Base-by-base conservation (phyloP, 352 stramenopile species). In the Thalassiosira livingstoniorum region DNA sequence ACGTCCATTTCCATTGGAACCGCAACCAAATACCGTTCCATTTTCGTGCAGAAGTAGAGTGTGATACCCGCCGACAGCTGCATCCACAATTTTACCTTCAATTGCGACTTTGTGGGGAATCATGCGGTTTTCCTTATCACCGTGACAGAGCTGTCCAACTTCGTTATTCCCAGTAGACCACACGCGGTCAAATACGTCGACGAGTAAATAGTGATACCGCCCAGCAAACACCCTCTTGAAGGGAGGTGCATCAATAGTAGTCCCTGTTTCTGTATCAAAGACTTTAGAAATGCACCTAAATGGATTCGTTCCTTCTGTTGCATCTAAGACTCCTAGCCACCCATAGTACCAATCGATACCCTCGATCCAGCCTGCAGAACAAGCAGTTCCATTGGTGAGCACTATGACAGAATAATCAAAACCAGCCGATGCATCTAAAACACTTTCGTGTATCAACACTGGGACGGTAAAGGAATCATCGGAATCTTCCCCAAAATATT, bases 271-370 rank as follows among this genome's bases (percentile, higher is more conserved):
- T 58, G 39, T 39, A 78, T 72, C 63, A 47, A 70, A 83, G 27
- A 80, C 70, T 29, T 43, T 75, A 34, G 68, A 66, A 27, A 87
- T 87, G 29, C 54, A 32, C 42, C 65, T 34, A 31, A 83, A 87
- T 43, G 54, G 29, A 77, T 83, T 83, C 42, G 55, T 55, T 63
- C 75, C 80, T 35, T 55, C 39, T 7, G 25, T 51, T 34, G 83
- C 34, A 32, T 83, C 69, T 37, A 45, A 21, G 31, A 43, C 70
- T 5, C 80, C 80, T 3, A 87, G 43, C 32, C 83, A 70, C 54
- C 80, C 80, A 43, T 81, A 43, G 42, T 87, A 87, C 74, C 78
- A 54, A 78, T 83, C 75, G 34, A 72, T 39, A 21, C 74, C 80
- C 4, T 81, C 73, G 57, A 87, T 80, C 34, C 60, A 87, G 4